A percentile compares a stretch with the other conserved stretches of the same genome.
phyloP scores from a whole-genome alignment of 2,329 filamentous ascomycete genomes.

The Fusarium lyarnte region DNA sequence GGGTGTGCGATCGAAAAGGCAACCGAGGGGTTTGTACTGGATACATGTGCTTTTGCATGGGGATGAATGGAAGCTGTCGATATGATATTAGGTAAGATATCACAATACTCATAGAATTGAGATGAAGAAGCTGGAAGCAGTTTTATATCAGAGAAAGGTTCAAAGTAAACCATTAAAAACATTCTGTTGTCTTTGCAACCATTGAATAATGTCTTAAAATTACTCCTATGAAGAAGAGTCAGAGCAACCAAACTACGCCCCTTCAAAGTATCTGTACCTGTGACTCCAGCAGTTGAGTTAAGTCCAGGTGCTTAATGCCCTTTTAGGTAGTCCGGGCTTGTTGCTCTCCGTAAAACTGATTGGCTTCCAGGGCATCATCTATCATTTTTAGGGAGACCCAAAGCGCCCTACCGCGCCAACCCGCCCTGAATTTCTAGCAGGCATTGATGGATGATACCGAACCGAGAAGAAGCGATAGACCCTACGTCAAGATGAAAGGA shows the following conservation, averaged over 20 bases:
- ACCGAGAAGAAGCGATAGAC: neutral
- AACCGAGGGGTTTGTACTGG: slow-evolving; percentile 30
- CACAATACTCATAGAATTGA: neutral
- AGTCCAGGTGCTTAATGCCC: slow-evolving; percentile 16
- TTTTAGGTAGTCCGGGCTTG: slow-evolving; percentile 4
- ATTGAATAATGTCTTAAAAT: slow-evolving; percentile 8
- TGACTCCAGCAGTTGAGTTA: neutral
- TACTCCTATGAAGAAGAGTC: slow-evolving; percentile 20
- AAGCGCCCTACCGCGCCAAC: slow-evolving; percentile 8
- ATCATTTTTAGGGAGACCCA: slow-evolving; percentile 7
- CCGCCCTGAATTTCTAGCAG: slow-evolving; percentile 13
- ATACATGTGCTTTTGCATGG: slow-evolving; percentile 6
- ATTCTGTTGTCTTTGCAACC: neutral
- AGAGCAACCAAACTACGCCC: neutral
- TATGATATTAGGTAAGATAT: neutral
- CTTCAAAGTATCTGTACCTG: slow-evolving; percentile 10
- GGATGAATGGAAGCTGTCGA: slow-evolving; percentile 1
- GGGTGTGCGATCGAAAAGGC: slow-evolving; percentile 37
- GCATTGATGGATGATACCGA: neutral
- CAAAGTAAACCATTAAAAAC: neutral
- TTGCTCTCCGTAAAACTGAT: slow-evolving; percentile 16
- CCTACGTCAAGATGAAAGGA: neutral
- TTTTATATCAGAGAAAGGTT: neutral
- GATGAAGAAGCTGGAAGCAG: neutral
- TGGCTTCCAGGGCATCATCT: slow-evolving; percentile 7